Base-by-base conservation (phyloP, 1,139 yeast species). In the Chernovozyma sophiae-reginae region DNA sequence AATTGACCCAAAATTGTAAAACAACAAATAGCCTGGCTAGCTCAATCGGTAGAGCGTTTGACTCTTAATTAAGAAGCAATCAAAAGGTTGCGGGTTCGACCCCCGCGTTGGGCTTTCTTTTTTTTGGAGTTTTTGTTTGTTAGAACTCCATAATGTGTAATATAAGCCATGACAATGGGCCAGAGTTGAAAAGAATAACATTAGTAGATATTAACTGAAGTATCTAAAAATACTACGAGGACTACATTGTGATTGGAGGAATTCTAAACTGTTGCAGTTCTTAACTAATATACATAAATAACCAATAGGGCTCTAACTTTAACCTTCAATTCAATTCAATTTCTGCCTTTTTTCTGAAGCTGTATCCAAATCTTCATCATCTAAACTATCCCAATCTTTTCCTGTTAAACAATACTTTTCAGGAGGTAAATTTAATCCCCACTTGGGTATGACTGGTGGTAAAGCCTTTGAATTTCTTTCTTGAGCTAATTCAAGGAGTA, bases 391-490 rank as follows among this genome's bases (percentile, higher is more conserved):
- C 81, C 89, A 82, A 48, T 86, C 92, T 45, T 76, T 74, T 2
- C 87, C 89, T 0, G 96, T 89, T 39, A 92, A 65, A 60, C 97
- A 92, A 64, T 89, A 90, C 74, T 90, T 92, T 65, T 92, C 98
- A 8, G 98, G 98, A 3, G 99, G 99, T 39, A 94, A 69, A 44
- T 97, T 77, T 39, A 92, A 72, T 17, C 98, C 98, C 83, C 92
- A 90, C 39, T 84, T 79, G 20, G 95, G 94, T 58, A 89, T 81
- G 23, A 92, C 92, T 7, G 94, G 87, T 4, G 99, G 99, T 41
- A 92, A 69, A 0, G 95, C 82, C 55, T 86, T 81, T 48, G 87
- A 81, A 58, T 92, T 92, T 48, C 96, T 72, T 55, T 94, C 98
- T 26, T 82, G 85, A 0, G 98, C 98, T 50, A 92, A 68, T 58